Evolutionary conservation across 2,329 filamentous ascomycete genomes (phyloP).

Genomic region (Venturia pyrina): DNA sequence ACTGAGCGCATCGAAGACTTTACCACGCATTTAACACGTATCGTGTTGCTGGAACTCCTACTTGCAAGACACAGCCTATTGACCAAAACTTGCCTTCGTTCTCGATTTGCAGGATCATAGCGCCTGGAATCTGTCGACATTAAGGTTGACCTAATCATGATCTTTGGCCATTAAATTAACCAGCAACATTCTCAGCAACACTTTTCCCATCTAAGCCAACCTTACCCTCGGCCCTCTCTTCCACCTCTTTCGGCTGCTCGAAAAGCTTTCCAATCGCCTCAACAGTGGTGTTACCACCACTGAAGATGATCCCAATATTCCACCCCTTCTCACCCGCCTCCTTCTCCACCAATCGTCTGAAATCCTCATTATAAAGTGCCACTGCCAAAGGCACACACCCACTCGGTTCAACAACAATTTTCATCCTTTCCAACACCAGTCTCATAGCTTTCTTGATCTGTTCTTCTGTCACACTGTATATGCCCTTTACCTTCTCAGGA

Average conservation of each 20-base stretch:
- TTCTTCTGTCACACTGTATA: constrained; percentile 68
- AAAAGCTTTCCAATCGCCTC: constrained; percentile 51
- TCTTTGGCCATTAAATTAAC: constrained; percentile 12
- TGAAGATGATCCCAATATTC: constrained; percentile 54
- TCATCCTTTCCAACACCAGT: constrained; percentile 76
- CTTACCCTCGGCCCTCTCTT: constrained; percentile 30
- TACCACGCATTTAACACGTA: too few species aligned
- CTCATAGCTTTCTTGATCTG: constrained; percentile 70
- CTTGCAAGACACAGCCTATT: too few species aligned
- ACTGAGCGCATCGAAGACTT: too few species aligned
- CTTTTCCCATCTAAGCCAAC: constrained; percentile 31
- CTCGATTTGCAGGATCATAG: too few species aligned
- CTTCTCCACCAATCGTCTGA: constrained; percentile 56
- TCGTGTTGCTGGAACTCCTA: too few species aligned
- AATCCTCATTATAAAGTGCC: constrained; percentile 76
- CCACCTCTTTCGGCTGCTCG: constrained; percentile 19
- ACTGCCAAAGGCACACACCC: constrained; percentile 76
- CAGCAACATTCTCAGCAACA: constrained; percentile 37
- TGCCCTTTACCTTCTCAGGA: constrained; percentile 54
- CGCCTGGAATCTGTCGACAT: too few species aligned
- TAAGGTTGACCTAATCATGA: too few species aligned
- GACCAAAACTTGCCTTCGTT: too few species aligned
- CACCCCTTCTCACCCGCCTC: constrained; percentile 66
- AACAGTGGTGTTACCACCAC: constrained; percentile 55
- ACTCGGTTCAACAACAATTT: constrained; percentile 84